These are phyloP conservation scores for Ogataea chonburiensis DNA, from an alignment of 805 yeast species.

Conservation along the genomic window DNA sequence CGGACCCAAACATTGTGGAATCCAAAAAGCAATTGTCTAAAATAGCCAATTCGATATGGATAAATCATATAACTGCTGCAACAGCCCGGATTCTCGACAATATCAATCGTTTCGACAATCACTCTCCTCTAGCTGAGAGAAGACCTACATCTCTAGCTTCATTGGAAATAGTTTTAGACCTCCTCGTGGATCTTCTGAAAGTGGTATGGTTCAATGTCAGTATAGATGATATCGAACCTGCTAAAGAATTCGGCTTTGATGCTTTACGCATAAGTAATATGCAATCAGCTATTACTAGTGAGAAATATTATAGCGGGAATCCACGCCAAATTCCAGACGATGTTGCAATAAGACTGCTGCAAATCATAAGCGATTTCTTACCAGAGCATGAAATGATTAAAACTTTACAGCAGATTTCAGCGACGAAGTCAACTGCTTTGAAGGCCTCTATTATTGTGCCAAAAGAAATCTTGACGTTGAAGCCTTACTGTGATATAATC, in stretches of 20 bases:
- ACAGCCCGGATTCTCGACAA: slow-evolving; percentile 27
- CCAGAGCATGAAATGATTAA: slow-evolving; percentile 29
- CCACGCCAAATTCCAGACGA: slow-evolving; percentile 16
- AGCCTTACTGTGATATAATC: slow-evolving; percentile 39
- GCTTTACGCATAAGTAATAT: slow-evolving; percentile 11
- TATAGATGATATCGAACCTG: slow-evolving; percentile 1
- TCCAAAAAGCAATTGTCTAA: slow-evolving; percentile 35
- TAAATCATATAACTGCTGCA: slow-evolving; percentile 33
- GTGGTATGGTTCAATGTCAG: slow-evolving; percentile 20
- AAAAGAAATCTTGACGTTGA: slow-evolving; percentile 29
- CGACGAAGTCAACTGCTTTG: slow-evolving; percentile 14
- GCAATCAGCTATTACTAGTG: slow-evolving; percentile 14
- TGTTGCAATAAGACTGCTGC: slow-evolving; percentile 15
- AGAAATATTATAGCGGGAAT: slow-evolving; percentile 13
- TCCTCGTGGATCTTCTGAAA: slow-evolving; percentile 37
- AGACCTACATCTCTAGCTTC: slow-evolving; percentile 33
- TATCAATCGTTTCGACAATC: slow-evolving; percentile 27
- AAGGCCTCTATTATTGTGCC: neutral
- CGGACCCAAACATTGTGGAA: slow-evolving; percentile 36
- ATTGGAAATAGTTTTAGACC: slow-evolving; percentile 36
- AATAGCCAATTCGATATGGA: slow-evolving; percentile 29
- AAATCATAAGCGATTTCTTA: slow-evolving; percentile 17
- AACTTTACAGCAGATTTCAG: slow-evolving; percentile 17
- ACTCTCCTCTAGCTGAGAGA: slow-evolving; percentile 28
- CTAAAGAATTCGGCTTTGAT: slow-evolving; percentile 9